Conservation (phyloP, 139 green algal genomes). For the Asterochloris sp. region DNA sequence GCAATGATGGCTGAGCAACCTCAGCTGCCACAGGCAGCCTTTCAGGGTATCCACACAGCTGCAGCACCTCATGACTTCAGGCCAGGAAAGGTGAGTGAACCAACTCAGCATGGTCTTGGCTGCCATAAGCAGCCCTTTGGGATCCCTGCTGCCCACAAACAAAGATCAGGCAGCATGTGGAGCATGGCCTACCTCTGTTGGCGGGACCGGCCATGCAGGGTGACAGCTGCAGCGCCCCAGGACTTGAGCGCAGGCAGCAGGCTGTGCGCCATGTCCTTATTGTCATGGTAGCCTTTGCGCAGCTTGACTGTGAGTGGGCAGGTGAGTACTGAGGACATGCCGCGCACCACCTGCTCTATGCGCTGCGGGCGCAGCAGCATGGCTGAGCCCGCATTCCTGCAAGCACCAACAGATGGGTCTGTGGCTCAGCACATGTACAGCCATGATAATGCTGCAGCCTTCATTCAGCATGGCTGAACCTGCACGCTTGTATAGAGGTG, state of each 20-base stretch:
- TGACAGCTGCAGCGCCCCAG: conserved; percentile 82
- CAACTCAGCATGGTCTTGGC: neutral
- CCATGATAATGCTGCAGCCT: no score
- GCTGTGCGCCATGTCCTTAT: conserved; percentile 69
- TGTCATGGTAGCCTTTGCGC: conserved; percentile 62
- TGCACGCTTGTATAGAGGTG: no score
- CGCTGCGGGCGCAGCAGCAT: conserved; percentile 71
- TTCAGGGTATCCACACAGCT: no score
- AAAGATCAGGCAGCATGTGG: no score
- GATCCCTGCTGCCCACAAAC: neutral
- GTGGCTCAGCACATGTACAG: no score
- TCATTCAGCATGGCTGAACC: no score
- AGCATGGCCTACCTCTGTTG: conserved; percentile 66
- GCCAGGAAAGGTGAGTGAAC: no score
- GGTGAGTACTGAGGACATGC: conserved; percentile 39
- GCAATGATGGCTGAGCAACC: no score
- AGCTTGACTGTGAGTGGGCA: conserved; percentile 90
- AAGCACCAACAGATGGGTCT: neutral
- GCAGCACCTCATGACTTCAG: no score
- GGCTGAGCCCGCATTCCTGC: conserved; percentile 68
- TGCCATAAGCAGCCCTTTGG: neutral
- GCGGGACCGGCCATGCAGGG: conserved; percentile 90
- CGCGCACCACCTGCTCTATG: conserved; percentile 69
- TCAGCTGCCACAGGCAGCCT: no score
- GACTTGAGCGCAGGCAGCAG: conserved; percentile 52